Evolutionary conservation across 2,329 filamentous ascomycete species (phyloP).

Genomic region (Helotiales sp.): DNA sequence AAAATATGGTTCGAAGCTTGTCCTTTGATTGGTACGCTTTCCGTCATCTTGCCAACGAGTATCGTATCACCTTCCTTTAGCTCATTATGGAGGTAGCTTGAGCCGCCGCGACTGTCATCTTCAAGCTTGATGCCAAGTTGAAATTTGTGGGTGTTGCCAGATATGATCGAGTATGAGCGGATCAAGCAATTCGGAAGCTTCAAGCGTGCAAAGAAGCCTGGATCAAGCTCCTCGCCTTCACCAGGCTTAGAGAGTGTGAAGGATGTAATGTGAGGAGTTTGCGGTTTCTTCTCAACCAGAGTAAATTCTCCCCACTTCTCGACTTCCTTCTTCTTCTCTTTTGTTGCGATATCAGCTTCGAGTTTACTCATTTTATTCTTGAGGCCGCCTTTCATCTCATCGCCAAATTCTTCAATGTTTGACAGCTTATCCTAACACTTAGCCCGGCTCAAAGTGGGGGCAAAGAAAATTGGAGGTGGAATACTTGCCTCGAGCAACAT

Average conservation of each 20-base stretch:
- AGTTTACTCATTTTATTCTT: conserved; percentile 50
- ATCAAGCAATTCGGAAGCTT: conserved; percentile 56
- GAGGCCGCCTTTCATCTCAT: conserved; percentile 52
- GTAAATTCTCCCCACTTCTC: conserved; percentile 38
- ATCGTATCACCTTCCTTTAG: conserved; percentile 50
- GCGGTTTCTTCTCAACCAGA: conserved; percentile 48
- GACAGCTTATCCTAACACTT: conserved; percentile 35
- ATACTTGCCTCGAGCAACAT: conserved; percentile 46
- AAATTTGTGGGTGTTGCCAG: conserved; percentile 49
- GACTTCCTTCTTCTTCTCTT: conserved; percentile 27
- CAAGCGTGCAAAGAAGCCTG: conserved; percentile 56
- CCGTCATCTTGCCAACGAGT: conserved; percentile 50
- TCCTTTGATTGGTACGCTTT: conserved; percentile 45
- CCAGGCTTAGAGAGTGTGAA: conserved; percentile 50
- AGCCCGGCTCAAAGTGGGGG: background rate
- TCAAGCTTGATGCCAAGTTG: conserved; percentile 60
- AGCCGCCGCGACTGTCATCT: conserved; percentile 57
- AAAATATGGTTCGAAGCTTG: conserved; percentile 60
- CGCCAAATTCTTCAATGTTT: conserved; percentile 36
- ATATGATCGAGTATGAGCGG: conserved; percentile 61
- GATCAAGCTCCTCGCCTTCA: conserved; percentile 38
- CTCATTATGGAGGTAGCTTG: conserved; percentile 54
- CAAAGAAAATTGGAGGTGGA: no score
- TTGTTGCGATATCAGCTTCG: conserved; percentile 26
- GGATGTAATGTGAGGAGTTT: conserved; percentile 52